These are phyloP conservation scores for Trichosanthes truncata DNA, from an alignment of 306 rosid species.

Conservation along the genomic window DNA sequence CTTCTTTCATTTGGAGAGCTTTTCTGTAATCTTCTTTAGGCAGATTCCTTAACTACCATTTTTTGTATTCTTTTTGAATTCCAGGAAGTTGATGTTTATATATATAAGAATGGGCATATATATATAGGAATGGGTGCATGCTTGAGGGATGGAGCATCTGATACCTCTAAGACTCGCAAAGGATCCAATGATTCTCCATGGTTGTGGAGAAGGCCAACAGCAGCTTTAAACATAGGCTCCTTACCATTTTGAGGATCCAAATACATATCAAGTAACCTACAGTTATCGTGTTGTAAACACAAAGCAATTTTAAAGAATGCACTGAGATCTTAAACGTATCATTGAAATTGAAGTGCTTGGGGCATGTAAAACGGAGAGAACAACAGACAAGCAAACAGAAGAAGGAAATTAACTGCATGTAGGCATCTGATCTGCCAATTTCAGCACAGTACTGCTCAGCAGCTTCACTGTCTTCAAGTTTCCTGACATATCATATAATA, in stretches of 20 bases:
- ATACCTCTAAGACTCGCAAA: conserved; percentile 89
- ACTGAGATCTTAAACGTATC: conserved; percentile 1
- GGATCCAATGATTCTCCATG: conserved; percentile 97
- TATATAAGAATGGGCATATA: not conserved
- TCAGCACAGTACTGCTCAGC: conserved; percentile 99
- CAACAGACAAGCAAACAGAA: conserved; percentile 17
- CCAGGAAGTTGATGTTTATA: not conserved
- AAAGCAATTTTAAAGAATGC: conserved; percentile 1
- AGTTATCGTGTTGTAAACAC: conserved; percentile 16
- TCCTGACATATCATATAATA: conserved; percentile 42
- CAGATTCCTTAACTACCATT: not conserved
- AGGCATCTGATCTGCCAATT: conserved; percentile 95
- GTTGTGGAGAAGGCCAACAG: conserved; percentile 96
- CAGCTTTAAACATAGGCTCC: conserved; percentile 98
- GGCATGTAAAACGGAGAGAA: not conserved
- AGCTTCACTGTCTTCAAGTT: conserved; percentile 93
- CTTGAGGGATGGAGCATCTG: conserved; percentile 11
- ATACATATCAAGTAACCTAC: conserved; percentile 98
- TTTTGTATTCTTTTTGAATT: not conserved
- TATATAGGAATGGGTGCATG: not conserved
- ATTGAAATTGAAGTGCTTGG: not conserved
- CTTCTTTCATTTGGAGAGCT: not conserved
- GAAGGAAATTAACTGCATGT: conserved; percentile 72
- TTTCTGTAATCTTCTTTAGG: not conserved
- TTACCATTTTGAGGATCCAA: conserved; percentile 96